Base-by-base conservation (phyloP, 345 rosid species). In the Brassica nigra region DNA sequence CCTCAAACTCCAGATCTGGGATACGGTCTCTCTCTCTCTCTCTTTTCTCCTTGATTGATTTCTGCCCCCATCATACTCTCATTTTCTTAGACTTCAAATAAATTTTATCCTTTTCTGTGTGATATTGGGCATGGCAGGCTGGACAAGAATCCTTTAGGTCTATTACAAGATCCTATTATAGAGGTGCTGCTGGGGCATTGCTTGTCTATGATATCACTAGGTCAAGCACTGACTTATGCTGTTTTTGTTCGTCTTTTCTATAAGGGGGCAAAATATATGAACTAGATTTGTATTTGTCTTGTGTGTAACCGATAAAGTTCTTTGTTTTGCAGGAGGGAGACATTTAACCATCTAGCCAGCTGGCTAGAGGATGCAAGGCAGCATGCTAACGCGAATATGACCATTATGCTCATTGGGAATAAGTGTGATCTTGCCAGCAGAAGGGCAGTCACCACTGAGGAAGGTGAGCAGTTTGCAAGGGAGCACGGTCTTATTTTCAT, bases 141-240 rank as follows among this genome's bases (percentile, higher is more conserved):
- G 99, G 99, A 84, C 99, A 95, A 80, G 99, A 95, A 82, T 91
- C 98, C 52, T 95, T 95, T 74, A 88, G 99, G 89, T 91, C 99
- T 66, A 93, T 95, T 61, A 95, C 99, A 3, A 90, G 99, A 84
- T 95, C 98, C 16, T 95, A 95, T 77, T 95, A 95, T 71, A 83
- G 97, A 79, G 98, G 99, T 0, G 99, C 99, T 76, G 98, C 98
- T 18, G 99, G 99, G 68, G 99, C 98, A 9, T 89, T 95, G 88
- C 97, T 95, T 68, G 99, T 95, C 79, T 95, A 95, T 78, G 99
- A 95, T 82, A 91, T 95, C 76, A 95, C 98, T 70, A 92, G 99
- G 99, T 87, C 76, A 3, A 61, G 4, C 28, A 11, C 29, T 33
- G 3, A 63, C 63, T 18, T 42, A 3, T 9, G 27, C 27, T 33